phyloP scores from a whole-genome alignment of 257 asterid genomes.

The Verbena officinalis region DNA sequence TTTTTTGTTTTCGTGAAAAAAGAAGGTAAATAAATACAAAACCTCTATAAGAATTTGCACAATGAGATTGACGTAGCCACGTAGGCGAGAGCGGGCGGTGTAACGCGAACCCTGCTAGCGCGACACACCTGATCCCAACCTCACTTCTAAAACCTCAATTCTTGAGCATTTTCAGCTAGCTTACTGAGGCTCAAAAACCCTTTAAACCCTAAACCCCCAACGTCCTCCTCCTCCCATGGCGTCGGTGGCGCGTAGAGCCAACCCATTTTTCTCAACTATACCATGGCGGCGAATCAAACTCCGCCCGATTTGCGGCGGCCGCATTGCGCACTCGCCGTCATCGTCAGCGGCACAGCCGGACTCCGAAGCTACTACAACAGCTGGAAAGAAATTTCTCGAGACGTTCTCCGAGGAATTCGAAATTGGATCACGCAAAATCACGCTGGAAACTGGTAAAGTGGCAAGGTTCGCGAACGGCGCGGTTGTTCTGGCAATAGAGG shows the following conservation, averaged over 20 bases:
- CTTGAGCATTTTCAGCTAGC: background rate
- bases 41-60: no score
- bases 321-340: constrained; percentile 50
- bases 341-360: constrained; percentile 44
- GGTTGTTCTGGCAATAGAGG: constrained; percentile 83
- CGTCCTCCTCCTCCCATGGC: constrained; percentile 44
- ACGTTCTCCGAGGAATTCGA: constrained; percentile 83
- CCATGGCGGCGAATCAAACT: constrained; percentile 67
- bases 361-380: constrained; percentile 38
- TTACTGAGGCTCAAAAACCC: constrained; percentile 8
- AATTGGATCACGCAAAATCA: constrained; percentile 62
- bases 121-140: constrained; percentile 31
- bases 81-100: no score
- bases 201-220: constrained; percentile 37
- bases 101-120: background rate
- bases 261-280: constrained; percentile 58
- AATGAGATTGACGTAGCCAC: no score
- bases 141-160: constrained; percentile 18
- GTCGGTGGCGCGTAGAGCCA: constrained; percentile 58
- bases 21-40: no score
- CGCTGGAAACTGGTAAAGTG: constrained; percentile 83
- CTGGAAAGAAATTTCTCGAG: constrained; percentile 71
- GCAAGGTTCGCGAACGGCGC: constrained; percentile 93
- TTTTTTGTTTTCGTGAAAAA: no score
- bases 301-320: constrained; percentile 70